These are phyloP conservation scores for Hypoxylon subgilvum DNA, from an alignment of 495 filamentous ascomycete genomes.

Conservation along the genomic window DNA sequence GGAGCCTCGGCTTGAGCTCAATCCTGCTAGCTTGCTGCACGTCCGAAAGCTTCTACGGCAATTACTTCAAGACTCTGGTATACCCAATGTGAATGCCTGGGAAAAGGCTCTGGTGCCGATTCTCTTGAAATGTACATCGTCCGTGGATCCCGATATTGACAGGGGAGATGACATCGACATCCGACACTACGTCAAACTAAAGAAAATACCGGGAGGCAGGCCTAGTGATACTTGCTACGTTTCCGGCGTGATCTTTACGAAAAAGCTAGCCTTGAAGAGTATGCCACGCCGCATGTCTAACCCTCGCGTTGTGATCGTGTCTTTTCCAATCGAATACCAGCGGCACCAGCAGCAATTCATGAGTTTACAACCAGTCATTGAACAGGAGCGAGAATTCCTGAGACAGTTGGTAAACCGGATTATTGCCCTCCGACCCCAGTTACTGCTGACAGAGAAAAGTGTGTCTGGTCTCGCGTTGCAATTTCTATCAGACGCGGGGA, in stretches of 20 bases:
- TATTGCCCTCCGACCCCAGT: slow-evolving; percentile 76
- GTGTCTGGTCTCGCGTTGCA: slow-evolving; percentile 90
- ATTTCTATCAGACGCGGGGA: slow-evolving; percentile 82
- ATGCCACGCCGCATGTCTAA: slow-evolving; percentile 87
- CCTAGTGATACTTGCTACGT: slow-evolving; percentile 93
- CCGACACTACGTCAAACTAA: slow-evolving; percentile 97
- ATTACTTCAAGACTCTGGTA: slow-evolving; percentile 74
- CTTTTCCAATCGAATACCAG: slow-evolving; percentile 95
- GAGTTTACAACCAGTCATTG: slow-evolving; percentile 96
- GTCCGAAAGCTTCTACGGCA: slow-evolving; percentile 84
- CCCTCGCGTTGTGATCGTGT: slow-evolving; percentile 89
- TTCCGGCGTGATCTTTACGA: slow-evolving; percentile 94
- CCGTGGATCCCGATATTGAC: slow-evolving; percentile 90
- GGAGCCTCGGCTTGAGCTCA: slow-evolving; percentile 79
- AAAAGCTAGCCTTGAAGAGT: slow-evolving; percentile 92
- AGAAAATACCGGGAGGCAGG: slow-evolving; percentile 88
- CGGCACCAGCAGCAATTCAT: slow-evolving; percentile 96
- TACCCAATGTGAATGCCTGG: slow-evolving; percentile 78
- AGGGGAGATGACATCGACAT: slow-evolving; percentile 95
- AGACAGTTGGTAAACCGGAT: slow-evolving; percentile 94
- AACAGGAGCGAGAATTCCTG: slow-evolving; percentile 94
- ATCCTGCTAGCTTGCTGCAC: slow-evolving; percentile 84
- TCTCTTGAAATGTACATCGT: slow-evolving; percentile 87
- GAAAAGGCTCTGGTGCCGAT: slow-evolving; percentile 92
- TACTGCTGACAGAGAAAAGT: slow-evolving; percentile 87